Evolutionary conservation across 164 flowering plant genomes (phyloP).

Genomic region (Vitis cinerea): DNA sequence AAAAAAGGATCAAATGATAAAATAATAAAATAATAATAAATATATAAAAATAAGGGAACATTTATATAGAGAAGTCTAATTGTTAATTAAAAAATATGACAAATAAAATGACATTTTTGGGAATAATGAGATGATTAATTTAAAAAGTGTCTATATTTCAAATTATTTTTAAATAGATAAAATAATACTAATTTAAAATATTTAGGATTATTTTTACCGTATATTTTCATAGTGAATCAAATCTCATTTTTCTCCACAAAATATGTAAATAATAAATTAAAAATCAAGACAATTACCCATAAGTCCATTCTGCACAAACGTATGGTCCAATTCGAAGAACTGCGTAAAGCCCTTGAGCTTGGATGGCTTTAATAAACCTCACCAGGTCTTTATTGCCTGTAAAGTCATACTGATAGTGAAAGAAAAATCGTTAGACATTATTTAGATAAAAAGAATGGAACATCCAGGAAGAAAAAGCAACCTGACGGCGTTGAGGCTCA

Average conservation of each 20-base stretch:
- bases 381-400: slow-evolving; percentile 21
- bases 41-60: rapidly evolving
- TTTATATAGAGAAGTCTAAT: rapidly evolving
- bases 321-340: slow-evolving; percentile 34
- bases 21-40: too few species aligned
- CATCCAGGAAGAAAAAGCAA: neutral
- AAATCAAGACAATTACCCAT: slow-evolving; percentile 23
- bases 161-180: too few species aligned
- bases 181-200: too few species aligned
- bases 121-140: too few species aligned
- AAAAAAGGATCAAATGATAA: too few species aligned
- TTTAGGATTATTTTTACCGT: too few species aligned
- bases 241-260: neutral
- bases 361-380: slow-evolving; percentile 21
- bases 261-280: neutral
- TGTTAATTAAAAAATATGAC: too few species aligned
- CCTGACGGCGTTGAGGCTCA: slow-evolving; percentile 31
- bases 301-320: slow-evolving; percentile 32
- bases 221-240: too few species aligned
- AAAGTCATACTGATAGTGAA: slow-evolving; percentile 22
- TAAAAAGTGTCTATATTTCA: rapidly evolving
- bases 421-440: neutral
- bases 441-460: neutral
- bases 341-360: slow-evolving; percentile 18
- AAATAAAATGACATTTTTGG: too few species aligned